Base-by-base conservation (phyloP, 768 basidiomycete species). In the Paxillus rubicundulus region DNA sequence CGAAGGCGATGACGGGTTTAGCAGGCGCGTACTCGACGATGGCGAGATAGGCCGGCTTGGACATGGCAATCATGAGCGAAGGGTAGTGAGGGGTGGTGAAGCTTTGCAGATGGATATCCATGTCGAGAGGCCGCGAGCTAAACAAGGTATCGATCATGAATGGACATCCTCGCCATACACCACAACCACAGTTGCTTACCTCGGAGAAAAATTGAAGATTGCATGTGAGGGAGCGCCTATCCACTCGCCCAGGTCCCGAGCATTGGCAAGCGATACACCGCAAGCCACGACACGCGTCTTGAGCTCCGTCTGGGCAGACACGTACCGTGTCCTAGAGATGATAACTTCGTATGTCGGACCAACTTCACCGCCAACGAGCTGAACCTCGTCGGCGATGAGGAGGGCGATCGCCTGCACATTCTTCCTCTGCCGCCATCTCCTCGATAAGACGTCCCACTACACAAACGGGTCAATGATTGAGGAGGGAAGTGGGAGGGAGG, bases 11-110 rank as follows among this genome's bases (percentile, higher is more conserved):
- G 56, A 93, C 91, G 0, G 95, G 95, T 61, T 89, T 91, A 4
- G 82, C 78, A 0, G 85, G 80, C 0, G 97, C 86, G 58, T 93
- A 86, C 64, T 99, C 96, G 40, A 85, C 74, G 54, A 98, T 88
- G 28, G 95, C 86, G 7, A 98, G 82, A 67, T 98, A 98, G 0
- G 96, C 91, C 0, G 97, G 97, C 67, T 98, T 98, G 9, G 95
- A 94, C 97, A 99, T 98, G 41, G 94, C 82, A 54, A 98, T 92
- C 96, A 99, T 98, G 38, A 99, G 76, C 0, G 94, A 97, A 0
- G 97, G 94, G 83, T 96, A 97, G 65, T 98, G 97, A n/a, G 94
- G 92, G 42, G 94, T 91, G 24, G 82, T 82, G 76, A 97, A 99
- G 38, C 90, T 93, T 64, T 99, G 97, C 8, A 99, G 74, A 64